These are phyloP conservation scores for Monilinia fructicola DNA, from an alignment of 2,329 filamentous ascomycete species.

Conservation along the genomic window DNA sequence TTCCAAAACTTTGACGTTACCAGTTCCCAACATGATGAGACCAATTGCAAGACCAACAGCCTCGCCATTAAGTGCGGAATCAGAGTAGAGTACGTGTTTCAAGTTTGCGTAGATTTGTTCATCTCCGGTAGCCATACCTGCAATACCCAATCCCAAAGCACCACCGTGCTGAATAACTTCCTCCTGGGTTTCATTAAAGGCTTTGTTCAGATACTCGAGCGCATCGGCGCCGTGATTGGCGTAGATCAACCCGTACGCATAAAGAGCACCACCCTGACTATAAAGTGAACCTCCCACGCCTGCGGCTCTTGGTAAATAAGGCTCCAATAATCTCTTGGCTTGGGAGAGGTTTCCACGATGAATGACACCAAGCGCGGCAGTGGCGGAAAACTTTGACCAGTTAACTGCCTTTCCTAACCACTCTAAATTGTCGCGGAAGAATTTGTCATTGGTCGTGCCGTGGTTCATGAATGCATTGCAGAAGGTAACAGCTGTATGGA, in stretches of 20 bases:
- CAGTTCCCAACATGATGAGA: conserved; percentile 97
- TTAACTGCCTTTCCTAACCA: conserved; percentile 98
- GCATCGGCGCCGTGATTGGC: conserved; percentile 95
- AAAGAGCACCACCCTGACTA: conserved; percentile 93
- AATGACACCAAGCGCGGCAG: conserved; percentile 92
- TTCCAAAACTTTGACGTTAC: conserved; percentile 87
- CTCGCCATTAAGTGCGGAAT: conserved; percentile 95
- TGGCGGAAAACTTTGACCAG: conserved; percentile 99
- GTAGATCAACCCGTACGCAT: conserved; percentile 93
- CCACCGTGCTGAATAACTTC: conserved; percentile 97
- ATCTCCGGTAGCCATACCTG: conserved; percentile 94
- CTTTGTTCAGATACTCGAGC: conserved; percentile 71
- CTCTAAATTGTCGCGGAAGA: conserved; percentile 96
- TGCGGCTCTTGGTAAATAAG: conserved; percentile 81
- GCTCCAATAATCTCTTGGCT: conserved; percentile 88
- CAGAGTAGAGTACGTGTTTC: conserved; percentile 82
- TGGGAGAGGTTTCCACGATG: conserved; percentile 94
- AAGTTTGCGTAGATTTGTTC: conserved; percentile 89
- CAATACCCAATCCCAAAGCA: conserved; percentile 90
- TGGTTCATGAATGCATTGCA: conserved; percentile 99
- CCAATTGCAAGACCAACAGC: conserved; percentile 96
- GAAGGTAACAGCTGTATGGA: conserved; percentile 95
- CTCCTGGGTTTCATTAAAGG: conserved; percentile 74
- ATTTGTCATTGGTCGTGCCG: conserved; percentile 95
- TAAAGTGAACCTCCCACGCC: conserved; percentile 84